Evolutionary conservation across 495 filamentous ascomycete species (phyloP).

Genomic region (Neurospora sp.): DNA sequence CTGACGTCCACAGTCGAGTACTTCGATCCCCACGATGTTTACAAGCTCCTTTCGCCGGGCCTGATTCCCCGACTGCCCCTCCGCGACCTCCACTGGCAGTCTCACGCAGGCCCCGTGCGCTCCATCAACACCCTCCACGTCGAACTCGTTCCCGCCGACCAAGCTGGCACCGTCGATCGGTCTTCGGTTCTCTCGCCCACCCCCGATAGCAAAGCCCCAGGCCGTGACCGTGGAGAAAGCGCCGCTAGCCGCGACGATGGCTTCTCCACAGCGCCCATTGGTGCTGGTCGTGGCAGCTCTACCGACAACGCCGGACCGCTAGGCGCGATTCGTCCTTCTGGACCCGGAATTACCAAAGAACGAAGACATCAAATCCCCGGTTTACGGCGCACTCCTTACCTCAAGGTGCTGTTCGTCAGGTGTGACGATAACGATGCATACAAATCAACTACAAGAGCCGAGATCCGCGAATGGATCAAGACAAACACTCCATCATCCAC

Average conservation of each 20-base stretch:
- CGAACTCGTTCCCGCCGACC: constrained; percentile 58
- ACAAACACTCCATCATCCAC: constrained; percentile 46
- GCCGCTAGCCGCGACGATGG: constrained; percentile 37
- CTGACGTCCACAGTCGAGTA: constrained; percentile 47
- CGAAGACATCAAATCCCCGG: constrained; percentile 93
- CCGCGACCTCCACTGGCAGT: constrained; percentile 95
- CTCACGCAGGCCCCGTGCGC: constrained; percentile 75
- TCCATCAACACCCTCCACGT: constrained; percentile 89
- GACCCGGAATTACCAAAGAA: constrained; percentile 23
- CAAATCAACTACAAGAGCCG: constrained; percentile 64
- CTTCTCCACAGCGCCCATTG: constrained; percentile 35
- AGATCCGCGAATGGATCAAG: constrained; percentile 86
- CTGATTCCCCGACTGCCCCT: constrained; percentile 73
- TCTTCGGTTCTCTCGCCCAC: constrained; percentile 31
- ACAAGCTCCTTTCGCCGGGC: constrained; percentile 65
- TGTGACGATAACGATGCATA: constrained; percentile 95
- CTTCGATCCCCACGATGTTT: constrained; percentile 81
- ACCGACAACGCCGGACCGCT: constrained; percentile 20
- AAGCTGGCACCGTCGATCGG: constrained; percentile 10
- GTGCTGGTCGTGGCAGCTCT: constrained; percentile 15
- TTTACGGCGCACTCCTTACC: constrained; percentile 83
- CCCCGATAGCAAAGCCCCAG: constrained; percentile 19
- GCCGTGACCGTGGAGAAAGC: constrained; percentile 32
- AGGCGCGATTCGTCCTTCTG: not conserved
- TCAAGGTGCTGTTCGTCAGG: constrained; percentile 79